Evolutionary conservation across 768 basidiomycete genomes (phyloP).

Genomic region (Termitomyces sp.): DNA sequence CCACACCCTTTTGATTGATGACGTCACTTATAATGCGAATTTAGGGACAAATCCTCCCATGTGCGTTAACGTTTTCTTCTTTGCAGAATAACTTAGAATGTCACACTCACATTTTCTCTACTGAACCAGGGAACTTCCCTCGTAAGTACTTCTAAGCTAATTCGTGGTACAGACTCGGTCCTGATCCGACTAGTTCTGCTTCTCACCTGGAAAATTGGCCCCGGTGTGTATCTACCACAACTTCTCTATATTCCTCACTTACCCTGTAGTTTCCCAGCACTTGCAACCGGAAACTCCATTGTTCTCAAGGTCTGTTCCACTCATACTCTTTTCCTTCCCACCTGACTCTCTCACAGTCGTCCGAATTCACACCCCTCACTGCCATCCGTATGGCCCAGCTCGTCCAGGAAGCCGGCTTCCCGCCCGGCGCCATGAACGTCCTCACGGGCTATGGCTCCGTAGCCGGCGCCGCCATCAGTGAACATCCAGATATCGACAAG

Average conservation of each 20-base stretch:
- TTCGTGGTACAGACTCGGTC: neutral
- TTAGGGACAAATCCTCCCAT: slow-evolving; percentile 28
- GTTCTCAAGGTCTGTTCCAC: slow-evolving; percentile 50
- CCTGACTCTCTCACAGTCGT: slow-evolving; percentile 40
- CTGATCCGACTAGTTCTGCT: slow-evolving; percentile 41
- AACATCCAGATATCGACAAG: slow-evolving; percentile 73
- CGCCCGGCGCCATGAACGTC: slow-evolving; percentile 76
- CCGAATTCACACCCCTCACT: slow-evolving; percentile 73
- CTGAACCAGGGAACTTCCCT: slow-evolving; percentile 62
- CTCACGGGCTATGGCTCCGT: slow-evolving; percentile 69
- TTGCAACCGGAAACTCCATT: slow-evolving; percentile 78
- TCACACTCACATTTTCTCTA: neutral
- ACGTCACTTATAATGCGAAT: neutral
- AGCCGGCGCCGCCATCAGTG: slow-evolving; percentile 64
- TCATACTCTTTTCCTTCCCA: neutral
- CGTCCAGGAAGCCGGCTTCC: slow-evolving; percentile 71
- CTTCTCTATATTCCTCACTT: neutral
- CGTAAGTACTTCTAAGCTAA: slow-evolving; percentile 20
- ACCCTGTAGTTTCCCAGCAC: slow-evolving; percentile 38
- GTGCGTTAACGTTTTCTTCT: too few species aligned
- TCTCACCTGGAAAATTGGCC: slow-evolving; percentile 74
- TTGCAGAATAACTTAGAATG: too few species aligned
- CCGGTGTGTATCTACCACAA: slow-evolving; percentile 38
- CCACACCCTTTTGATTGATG: neutral
- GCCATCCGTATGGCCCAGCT: slow-evolving; percentile 57